phyloP scores from a whole-genome alignment of 305 asterid species.

The Vinca major region DNA sequence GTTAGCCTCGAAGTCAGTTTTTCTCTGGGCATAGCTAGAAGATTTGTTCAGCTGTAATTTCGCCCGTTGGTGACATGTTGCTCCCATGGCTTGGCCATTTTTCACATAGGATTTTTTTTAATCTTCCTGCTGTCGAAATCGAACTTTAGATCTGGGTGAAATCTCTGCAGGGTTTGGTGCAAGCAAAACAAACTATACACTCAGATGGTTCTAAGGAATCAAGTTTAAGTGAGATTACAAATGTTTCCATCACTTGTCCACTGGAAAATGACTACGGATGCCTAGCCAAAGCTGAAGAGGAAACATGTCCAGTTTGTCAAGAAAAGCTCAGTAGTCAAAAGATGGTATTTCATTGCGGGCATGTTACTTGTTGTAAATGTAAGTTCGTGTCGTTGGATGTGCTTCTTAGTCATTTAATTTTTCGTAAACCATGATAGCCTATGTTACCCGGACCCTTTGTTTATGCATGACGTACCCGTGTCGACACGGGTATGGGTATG shows the following conservation, averaged over 20 bases:
- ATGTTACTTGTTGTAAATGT: slow-evolving; percentile 88
- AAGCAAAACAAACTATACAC: slow-evolving; percentile 45
- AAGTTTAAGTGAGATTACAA: slow-evolving; percentile 26
- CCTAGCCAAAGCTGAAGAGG: slow-evolving; percentile 30
- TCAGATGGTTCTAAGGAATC: slow-evolving; percentile 33
- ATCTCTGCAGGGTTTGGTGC: slow-evolving; percentile 64
- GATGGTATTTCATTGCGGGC: slow-evolving; percentile 99
- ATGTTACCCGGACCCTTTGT: no score
- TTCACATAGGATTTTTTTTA: background rate
- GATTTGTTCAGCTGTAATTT: background rate
- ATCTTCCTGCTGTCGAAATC: slow-evolving; percentile 10
- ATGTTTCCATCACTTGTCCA: slow-evolving; percentile 15
- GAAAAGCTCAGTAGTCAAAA: slow-evolving; percentile 75
- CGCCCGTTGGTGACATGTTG: background rate
- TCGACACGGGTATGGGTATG: no score
- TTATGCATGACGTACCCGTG: no score
- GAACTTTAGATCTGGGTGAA: slow-evolving; percentile 12
- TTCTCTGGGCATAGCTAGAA: background rate
- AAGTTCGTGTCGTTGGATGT: slow-evolving; percentile 23
- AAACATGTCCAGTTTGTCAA: slow-evolving; percentile 88
- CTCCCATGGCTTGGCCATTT: background rate
- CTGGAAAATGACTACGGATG: slow-evolving; percentile 24
- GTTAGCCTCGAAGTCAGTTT: background rate
- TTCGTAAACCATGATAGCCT: no score
- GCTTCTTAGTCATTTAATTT: background rate